Conservation (phyloP, 345 rosid species). For the Lepidium africanum region DNA sequence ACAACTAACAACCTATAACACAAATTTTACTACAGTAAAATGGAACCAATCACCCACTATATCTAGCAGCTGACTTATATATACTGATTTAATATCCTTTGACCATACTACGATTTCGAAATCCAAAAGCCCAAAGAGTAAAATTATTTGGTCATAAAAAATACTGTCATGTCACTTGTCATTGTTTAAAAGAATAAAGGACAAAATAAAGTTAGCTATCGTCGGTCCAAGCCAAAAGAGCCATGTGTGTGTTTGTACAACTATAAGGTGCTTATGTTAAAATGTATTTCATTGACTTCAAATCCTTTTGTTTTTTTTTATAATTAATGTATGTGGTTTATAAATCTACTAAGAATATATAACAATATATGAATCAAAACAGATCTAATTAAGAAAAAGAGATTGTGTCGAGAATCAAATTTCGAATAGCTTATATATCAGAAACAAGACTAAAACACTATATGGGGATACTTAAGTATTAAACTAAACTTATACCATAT, state of each 20-base stretch:
- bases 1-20: not conserved
- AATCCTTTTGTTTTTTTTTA: not conserved
- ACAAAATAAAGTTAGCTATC: constrained; percentile 23
- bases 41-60: not conserved
- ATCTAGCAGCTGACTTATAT: not conserved
- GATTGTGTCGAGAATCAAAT: not conserved
- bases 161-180: constrained; percentile 23
- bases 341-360: not conserved
- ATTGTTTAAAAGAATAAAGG: constrained; percentile 7
- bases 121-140: not conserved
- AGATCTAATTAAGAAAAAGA: not conserved
- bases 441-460: too few relatives aligned
- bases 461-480: too few relatives aligned
- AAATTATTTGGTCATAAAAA: not conserved
- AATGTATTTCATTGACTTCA: not conserved
- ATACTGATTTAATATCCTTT: not conserved
- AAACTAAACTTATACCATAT: too few relatives aligned
- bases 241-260: constrained; percentile 4
- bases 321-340: not conserved
- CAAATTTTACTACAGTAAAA: not conserved
- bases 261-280: not conserved
- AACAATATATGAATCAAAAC: not conserved
- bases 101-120: not conserved
- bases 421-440: not conserved
- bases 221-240: constrained; percentile 27